Conservation (phyloP, 2,329 filamentous ascomycete genomes). For the Scytalidium sp. region DNA sequence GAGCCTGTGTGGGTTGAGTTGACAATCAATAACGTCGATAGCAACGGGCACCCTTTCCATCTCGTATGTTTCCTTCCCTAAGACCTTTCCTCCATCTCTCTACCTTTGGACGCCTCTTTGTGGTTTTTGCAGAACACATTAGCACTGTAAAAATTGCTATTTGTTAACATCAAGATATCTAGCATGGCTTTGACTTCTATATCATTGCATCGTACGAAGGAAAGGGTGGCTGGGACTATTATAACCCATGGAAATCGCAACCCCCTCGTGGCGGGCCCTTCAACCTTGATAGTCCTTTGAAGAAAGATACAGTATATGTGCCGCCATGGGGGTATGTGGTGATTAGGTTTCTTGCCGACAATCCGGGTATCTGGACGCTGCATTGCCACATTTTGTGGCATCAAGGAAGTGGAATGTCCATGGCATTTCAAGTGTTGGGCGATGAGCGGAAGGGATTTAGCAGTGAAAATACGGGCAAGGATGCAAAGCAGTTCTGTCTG, state of each 20-base stretch:
- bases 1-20: constrained; percentile 41
- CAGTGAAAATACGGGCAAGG: neutral
- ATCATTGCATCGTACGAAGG: constrained; percentile 7
- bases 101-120: neutral
- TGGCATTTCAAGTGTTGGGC: constrained; percentile 17
- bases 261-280: constrained; percentile 7
- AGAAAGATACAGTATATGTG: constrained; percentile 33
- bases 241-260: constrained; percentile 29
- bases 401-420: constrained; percentile 37
- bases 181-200: constrained; percentile 22
- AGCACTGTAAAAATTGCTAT: too few relatives aligned
- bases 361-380: constrained; percentile 35
- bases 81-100: neutral
- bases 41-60: constrained; percentile 47
- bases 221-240: constrained; percentile 17
- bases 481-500: constrained; percentile 1
- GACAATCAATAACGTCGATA: constrained; percentile 48
- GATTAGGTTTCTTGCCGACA: constrained; percentile 32
- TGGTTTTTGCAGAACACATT: too few relatives aligned
- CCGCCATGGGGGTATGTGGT: constrained; percentile 33
- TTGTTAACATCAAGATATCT: too few relatives aligned
- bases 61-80: constrained; percentile 19
- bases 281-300: constrained; percentile 8
- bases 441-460: constrained; percentile 17
- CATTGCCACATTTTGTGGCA: constrained; percentile 36